Base-by-base conservation (phyloP, 1,284 basidiomycete genomes). In the Wolfiporia cocos region DNA sequence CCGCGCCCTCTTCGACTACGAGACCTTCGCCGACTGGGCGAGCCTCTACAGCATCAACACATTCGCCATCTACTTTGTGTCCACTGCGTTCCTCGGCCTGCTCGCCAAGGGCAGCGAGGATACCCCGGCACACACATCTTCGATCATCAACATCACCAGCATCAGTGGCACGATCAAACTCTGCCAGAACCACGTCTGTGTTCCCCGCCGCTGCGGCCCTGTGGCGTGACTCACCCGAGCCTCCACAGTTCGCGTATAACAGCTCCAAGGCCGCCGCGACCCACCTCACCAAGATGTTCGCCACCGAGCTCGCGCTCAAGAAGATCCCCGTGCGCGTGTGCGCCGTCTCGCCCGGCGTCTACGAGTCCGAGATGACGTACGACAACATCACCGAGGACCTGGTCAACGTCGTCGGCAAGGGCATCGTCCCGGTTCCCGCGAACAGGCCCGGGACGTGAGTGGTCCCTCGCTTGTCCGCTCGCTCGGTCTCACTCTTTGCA, bases 351-450 rank as follows among this genome's bases (percentile, higher is more conserved):
- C 86, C 87, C 10, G 84, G 83, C 4, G 77, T 81, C 9, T 87
- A 80, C 49, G 76, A 71, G 46, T 84, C 81, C 2, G 86, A 87
- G 61, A 83, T 91, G 83, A 88, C 86, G 0, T 50, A 53, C n/a
- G 67, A 66, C 42, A 58, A 55, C 1, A 75, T 84, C 33, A 23
- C 65, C 68, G 18, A 49, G 39, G 43, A 75, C 73, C 19, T 23
- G 17, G 45, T 47, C 14, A 37, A 47, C 40, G 55, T 67, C 24
- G 73, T 76, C 3, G 74, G 73, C 3, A 74, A 78, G 56, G 73
- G 74, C 19, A 37, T 86, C 15, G 42, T 65, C 17, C 73, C 79
- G 10, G 68, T 85, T 6, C 86, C 86, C 2, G 74, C 75, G 3
- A 67, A 64, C 46, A 66, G 86, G 31, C 63, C 75, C 24, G 86